A percentile compares a stretch with the other conserved stretches of the same genome.
Conservation (phyloP, 2,329 filamentous ascomycete species). For the Aspergillus phoenicis region DNA sequence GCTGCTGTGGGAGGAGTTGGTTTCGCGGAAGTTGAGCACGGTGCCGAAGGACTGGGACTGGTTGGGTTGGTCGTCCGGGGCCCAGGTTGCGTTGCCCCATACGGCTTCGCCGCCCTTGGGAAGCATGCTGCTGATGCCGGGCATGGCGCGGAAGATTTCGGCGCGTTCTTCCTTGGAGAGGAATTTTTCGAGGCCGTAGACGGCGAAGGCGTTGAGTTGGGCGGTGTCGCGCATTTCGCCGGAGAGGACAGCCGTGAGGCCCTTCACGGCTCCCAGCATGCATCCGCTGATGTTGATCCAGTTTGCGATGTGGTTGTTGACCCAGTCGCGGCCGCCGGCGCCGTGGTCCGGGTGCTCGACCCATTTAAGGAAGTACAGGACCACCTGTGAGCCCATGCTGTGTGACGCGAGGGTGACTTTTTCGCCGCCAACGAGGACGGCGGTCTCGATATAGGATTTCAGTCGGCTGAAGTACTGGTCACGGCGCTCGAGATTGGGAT, state of each 20-base stretch:
- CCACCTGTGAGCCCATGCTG: slow-evolving; percentile 95
- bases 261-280: slow-evolving; percentile 94
- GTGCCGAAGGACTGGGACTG: slow-evolving; percentile 76
- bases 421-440: slow-evolving; percentile 68
- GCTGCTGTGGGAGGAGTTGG: slow-evolving; percentile 62
- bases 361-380: slow-evolving; percentile 79
- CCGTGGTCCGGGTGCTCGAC: slow-evolving; percentile 79
- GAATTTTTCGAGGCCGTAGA: slow-evolving; percentile 96
- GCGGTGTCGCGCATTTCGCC: slow-evolving; percentile 99
- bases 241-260: slow-evolving; percentile 83
- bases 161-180: slow-evolving; percentile 85
- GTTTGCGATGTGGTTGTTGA: slow-evolving; percentile 83
- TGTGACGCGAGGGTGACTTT: slow-evolving; percentile 89
- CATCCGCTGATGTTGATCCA: slow-evolving; percentile 99
- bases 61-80: slow-evolving; percentile 79
- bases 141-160: slow-evolving; percentile 95
- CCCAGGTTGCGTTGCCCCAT: slow-evolving; percentile 89
- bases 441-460: slow-evolving; percentile 87
- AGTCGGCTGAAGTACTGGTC: slow-evolving; percentile 93
- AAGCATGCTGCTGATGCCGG: slow-evolving; percentile 93
- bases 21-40: slow-evolving; percentile 78
- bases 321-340: slow-evolving; percentile 81
- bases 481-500: slow-evolving; percentile 81
- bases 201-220: slow-evolving; percentile 92
- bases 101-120: slow-evolving; percentile 90